Conservation (phyloP, 2,329 filamentous ascomycete species). For the Aspergillus ochraceus region DNA sequence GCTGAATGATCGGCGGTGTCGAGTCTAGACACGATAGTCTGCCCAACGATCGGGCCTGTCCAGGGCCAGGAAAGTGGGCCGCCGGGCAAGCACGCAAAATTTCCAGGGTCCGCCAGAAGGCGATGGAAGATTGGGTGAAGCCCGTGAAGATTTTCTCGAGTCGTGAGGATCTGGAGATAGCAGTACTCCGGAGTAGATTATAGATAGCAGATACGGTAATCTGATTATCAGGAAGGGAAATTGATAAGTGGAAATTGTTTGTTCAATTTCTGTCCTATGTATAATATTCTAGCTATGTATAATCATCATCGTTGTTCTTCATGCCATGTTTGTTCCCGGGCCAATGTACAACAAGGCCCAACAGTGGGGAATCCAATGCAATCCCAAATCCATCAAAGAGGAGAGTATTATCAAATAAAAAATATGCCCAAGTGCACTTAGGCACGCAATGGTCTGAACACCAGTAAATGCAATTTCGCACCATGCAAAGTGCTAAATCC, state of each 20-base stretch:
- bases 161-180: neutral
- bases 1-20: conserved; percentile 6
- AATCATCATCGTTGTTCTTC: conserved; percentile 5
- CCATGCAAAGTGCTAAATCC: conserved; percentile 4
- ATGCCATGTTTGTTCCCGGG: neutral
- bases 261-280: neutral
- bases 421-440: conserved; percentile 15
- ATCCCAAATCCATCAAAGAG: neutral
- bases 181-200: too few species aligned
- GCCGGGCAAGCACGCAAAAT: neutral
- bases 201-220: neutral
- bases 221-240: too few species aligned
- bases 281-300: conserved; percentile 7
- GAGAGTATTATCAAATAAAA: conserved; percentile 12
- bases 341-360: conserved; percentile 1
- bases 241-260: neutral
- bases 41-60: conserved; percentile 7
- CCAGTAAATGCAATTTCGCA: conserved; percentile 10
- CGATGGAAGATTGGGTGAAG: neutral
- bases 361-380: conserved; percentile 11
- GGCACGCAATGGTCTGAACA: conserved; percentile 10
- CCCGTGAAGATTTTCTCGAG: too few species aligned
- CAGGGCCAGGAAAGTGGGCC: neutral
- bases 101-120: neutral
- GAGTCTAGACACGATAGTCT: conserved; percentile 8